These are phyloP conservation scores for Odontarrhena argentea DNA, from an alignment of 345 rosid genomes.

Conservation along the genomic window DNA sequence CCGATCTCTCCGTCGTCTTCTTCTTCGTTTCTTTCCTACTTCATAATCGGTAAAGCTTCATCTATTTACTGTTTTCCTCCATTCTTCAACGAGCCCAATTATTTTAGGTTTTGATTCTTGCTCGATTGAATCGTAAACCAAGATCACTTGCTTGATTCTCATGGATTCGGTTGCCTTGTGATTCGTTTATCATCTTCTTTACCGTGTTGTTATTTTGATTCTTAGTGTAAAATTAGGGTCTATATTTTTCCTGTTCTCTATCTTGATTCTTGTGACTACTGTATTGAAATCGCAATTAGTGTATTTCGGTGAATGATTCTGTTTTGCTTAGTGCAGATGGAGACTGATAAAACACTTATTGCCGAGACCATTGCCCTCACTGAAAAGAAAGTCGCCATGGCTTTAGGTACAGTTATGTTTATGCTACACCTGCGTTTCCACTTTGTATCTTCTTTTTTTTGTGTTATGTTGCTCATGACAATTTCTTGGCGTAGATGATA, in stretches of 20 bases:
- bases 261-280: neutral
- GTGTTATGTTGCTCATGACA: neutral
- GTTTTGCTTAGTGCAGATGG: conserved; percentile 53
- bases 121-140: conserved; percentile 2
- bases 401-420: conserved; percentile 58
- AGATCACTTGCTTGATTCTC: neutral
- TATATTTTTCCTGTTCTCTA: neutral
- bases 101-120: conserved; percentile 6
- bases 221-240: conserved; percentile 14
- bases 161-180: neutral
- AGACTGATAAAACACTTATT: conserved; percentile 48
- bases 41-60: conserved; percentile 3
- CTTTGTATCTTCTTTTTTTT: neutral
- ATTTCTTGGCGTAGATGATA: conserved; percentile 54
- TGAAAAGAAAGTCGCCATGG: conserved; percentile 86
- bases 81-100: neutral
- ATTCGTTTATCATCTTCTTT: neutral
- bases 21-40: neutral
- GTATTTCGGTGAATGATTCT: neutral
- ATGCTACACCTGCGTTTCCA: neutral
- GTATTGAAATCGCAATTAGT: neutral
- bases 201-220: neutral
- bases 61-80: neutral
- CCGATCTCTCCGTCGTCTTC: conserved; percentile 19
- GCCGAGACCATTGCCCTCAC: conserved; percentile 66